Evolutionary conservation across 192 early-diverging fungal species (phyloP).

Genomic region (Nowakowskiella sp.): DNA sequence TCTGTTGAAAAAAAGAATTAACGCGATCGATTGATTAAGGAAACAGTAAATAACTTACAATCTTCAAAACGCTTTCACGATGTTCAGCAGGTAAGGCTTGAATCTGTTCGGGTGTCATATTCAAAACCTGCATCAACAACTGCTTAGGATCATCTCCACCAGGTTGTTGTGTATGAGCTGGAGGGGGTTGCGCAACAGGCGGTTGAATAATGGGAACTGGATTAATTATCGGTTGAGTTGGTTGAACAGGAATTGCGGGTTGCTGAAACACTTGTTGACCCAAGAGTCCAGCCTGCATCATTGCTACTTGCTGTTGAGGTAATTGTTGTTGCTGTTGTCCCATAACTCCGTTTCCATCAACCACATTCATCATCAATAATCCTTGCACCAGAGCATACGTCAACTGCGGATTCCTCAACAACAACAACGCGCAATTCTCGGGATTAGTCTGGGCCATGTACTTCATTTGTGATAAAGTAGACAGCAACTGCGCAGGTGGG

Average conservation of each 20-base stretch:
- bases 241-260: too few relatives aligned
- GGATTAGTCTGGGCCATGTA: conserved; percentile 47
- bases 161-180: conserved; percentile 8
- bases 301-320: neutral
- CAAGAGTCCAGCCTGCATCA: too few relatives aligned
- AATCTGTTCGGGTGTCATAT: conserved; percentile 75
- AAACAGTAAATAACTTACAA: too few relatives aligned
- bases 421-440: conserved; percentile 57
- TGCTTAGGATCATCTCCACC: conserved; percentile 28
- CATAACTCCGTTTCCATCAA: conserved; percentile 57
- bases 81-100: conserved; percentile 69
- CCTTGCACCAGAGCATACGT: conserved; percentile 80
- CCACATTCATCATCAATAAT: conserved; percentile 67
- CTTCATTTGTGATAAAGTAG: conserved; percentile 61
- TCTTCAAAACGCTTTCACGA: conserved; percentile 60
- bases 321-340: conserved; percentile 28
- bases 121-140: conserved; percentile 70
- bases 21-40: too few relatives aligned
- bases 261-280: too few relatives aligned
- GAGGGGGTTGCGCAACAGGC: neutral
- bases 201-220: too few relatives aligned
- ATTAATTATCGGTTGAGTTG: too few relatives aligned
- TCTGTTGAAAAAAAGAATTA: too few relatives aligned
- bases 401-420: conserved; percentile 72
- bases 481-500: conserved; percentile 51